Evolutionary conservation across 2,329 filamentous ascomycete genomes (phyloP).

Genomic region (Trichoderma cornu-damae): DNA sequence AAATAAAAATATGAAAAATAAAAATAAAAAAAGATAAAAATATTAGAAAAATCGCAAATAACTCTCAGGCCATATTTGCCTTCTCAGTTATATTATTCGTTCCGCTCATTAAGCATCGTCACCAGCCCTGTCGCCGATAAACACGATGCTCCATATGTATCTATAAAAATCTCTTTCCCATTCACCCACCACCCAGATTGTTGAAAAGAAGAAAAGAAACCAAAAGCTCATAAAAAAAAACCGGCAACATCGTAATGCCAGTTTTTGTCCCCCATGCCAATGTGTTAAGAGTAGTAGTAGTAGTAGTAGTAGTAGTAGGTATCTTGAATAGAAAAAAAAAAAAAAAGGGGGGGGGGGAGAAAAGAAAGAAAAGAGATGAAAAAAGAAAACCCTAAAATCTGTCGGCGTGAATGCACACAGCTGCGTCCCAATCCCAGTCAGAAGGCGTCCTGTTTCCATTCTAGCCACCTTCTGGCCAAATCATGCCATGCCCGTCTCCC

Average conservation of each 20-base stretch:
- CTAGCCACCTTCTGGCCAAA: slow-evolving; percentile 1
- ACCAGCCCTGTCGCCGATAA: slow-evolving; percentile 1
- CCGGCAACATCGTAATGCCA: slow-evolving; percentile 13
- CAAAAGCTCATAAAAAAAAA: neutral
- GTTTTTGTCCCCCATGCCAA: slow-evolving; percentile 1
- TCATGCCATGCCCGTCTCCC: neutral
- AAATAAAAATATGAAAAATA: too few relatives aligned
- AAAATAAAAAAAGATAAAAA: too few relatives aligned
- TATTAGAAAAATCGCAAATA: too few relatives aligned
- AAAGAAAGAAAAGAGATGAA: neutral
- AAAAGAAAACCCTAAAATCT: neutral
- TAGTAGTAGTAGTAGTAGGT: slow-evolving; percentile 11
- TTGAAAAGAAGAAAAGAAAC: neutral
- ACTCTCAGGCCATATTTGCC: neutral
- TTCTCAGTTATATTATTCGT: neutral
- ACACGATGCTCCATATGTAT: slow-evolving; percentile 11
- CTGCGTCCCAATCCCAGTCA: neutral
- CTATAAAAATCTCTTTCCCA: slow-evolving; percentile 20
- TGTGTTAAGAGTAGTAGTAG: neutral
- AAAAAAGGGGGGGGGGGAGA: neutral
- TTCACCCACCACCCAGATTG: neutral
- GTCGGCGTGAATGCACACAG: neutral
- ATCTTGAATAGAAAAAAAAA: neutral
- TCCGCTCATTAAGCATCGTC: slow-evolving; percentile 21
- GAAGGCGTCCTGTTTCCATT: slow-evolving; percentile 8